Evolutionary conservation across 805 yeast genomes (phyloP).

Genomic region (Spathaspora gorwiae): DNA sequence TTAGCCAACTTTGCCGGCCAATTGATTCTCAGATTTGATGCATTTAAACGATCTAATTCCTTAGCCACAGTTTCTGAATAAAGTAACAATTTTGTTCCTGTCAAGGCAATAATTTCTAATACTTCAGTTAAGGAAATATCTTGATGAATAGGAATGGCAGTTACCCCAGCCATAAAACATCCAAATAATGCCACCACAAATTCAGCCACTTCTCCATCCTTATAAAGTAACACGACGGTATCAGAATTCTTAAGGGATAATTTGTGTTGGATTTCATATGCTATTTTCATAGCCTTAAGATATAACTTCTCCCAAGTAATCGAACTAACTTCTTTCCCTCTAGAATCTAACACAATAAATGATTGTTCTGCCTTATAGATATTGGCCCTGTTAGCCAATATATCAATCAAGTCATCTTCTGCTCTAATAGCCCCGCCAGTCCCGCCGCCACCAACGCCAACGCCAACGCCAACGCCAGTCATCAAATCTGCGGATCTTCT

Average conservation of each 20-base stretch:
- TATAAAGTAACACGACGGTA: conserved; percentile 78
- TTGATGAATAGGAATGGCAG: conserved; percentile 89
- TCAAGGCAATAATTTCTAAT: conserved; percentile 61
- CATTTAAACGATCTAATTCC: conserved; percentile 61
- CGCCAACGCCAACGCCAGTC: neutral
- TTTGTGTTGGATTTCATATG: conserved; percentile 73
- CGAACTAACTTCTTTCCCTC: conserved; percentile 72
- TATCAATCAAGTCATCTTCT: conserved; percentile 55
- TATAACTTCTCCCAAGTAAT: conserved; percentile 91
- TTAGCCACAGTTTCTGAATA: conserved; percentile 78
- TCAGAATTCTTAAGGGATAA: conserved; percentile 74
- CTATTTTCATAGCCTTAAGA: conserved; percentile 78
- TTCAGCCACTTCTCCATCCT: conserved; percentile 78
- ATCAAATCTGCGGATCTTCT: conserved; percentile 32
- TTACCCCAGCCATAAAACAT: conserved; percentile 87
- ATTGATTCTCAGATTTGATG: conserved; percentile 34
- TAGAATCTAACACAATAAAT: conserved; percentile 63
- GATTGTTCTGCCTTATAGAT: conserved; percentile 63
- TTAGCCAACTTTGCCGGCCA: conserved; percentile 75
- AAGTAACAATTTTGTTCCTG: conserved; percentile 73
- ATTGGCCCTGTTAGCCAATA: conserved; percentile 68
- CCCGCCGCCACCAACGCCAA: too few relatives aligned
- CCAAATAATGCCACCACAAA: conserved; percentile 85
- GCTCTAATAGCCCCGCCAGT: neutral
- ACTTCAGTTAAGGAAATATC: conserved; percentile 67